These are phyloP conservation scores for Syzygium aqueum DNA, from an alignment of 345 rosid genomes.

Conservation along the genomic window DNA sequence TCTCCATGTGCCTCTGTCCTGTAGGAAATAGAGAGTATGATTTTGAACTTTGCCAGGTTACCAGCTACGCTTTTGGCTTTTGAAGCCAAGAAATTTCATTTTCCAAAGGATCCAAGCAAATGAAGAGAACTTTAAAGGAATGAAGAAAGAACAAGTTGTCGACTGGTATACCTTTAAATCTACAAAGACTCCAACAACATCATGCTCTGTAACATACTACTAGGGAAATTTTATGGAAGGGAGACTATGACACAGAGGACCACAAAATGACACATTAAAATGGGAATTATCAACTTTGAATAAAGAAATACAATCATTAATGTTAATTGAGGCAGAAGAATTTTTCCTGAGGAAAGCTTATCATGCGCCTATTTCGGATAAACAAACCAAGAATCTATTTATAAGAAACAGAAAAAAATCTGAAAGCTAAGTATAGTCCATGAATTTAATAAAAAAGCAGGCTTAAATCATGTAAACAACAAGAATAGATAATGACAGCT, in stretches of 20 bases:
- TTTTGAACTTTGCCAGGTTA: background rate
- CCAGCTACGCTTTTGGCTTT: background rate
- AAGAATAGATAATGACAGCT: background rate
- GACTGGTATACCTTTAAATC: background rate
- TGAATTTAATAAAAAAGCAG: background rate
- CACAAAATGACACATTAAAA: background rate
- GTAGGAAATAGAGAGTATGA: background rate
- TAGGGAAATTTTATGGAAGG: background rate
- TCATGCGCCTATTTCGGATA: background rate
- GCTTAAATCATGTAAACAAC: background rate
- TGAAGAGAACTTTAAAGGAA: background rate
- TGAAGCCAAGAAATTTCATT: background rate
- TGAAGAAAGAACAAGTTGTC: background rate
- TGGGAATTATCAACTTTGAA: background rate
- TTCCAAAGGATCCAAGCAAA: background rate
- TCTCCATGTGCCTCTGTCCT: background rate
- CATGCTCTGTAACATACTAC: background rate
- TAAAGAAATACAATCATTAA: background rate
- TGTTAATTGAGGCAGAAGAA: background rate
- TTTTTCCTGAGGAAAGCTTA: background rate
- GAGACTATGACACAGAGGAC: background rate
- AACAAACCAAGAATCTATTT: background rate
- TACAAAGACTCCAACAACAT: background rate
- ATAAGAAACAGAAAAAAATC: background rate
- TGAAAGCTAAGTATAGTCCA: background rate